Percentiles rank a stretch among this genome's conserved stretches.
phyloP scores from a whole-genome alignment of 345 rosid species.

The Bruguiera parviflora region DNA sequence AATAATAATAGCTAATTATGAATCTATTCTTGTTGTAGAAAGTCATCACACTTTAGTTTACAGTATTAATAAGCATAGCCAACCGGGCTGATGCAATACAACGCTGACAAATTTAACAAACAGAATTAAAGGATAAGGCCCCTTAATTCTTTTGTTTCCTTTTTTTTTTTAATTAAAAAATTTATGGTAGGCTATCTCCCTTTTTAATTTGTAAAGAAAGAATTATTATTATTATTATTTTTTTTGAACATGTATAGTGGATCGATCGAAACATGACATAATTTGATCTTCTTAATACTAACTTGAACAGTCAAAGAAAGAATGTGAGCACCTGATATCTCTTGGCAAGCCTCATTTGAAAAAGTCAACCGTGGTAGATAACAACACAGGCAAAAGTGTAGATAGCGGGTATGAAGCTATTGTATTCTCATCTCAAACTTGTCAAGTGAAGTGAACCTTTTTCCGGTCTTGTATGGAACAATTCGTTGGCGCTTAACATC shows the following conservation, averaged over 20 bases:
- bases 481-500: not conserved
- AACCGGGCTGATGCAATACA: no score
- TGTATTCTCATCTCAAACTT: not conserved
- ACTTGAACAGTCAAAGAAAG: conserved; percentile 42
- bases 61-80: no score
- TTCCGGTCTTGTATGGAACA: no score
- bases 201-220: no score
- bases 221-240: not conserved
- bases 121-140: no score
- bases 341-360: conserved; percentile 37
- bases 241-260: not conserved
- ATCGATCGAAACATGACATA: not conserved
- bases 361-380: conserved; percentile 42
- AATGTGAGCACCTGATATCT: conserved; percentile 35
- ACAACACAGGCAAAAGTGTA: conserved; percentile 30
- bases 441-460: not conserved
- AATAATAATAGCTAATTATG: not conserved
- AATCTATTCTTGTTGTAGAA: not conserved
- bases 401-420: conserved; percentile 39
- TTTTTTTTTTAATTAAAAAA: no score
- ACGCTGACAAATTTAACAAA: no score
- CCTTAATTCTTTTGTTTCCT: no score
- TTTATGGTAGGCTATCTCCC: no score
- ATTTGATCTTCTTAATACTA: not conserved
- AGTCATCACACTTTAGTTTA: not conserved